Evolutionary conservation across 352 stramenopile species (phyloP).

Genomic region (Pythium utonaiense): DNA sequence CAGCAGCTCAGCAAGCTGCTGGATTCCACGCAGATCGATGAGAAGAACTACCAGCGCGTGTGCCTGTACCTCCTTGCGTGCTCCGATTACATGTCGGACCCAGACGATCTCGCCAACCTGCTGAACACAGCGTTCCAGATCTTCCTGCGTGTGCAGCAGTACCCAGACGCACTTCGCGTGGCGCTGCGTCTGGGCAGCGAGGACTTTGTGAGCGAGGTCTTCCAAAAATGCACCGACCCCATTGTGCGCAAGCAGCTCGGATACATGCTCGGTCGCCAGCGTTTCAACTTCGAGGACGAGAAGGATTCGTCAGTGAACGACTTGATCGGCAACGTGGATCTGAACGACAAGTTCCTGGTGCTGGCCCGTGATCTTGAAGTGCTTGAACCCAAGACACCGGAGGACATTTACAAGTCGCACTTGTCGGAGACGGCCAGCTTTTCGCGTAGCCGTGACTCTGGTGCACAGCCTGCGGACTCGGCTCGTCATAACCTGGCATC

Average conservation of each 20-base stretch:
- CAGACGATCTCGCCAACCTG: slow-evolving; percentile 94
- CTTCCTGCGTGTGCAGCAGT: slow-evolving; percentile 93
- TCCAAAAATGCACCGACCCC: slow-evolving; percentile 68
- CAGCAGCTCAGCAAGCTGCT: slow-evolving; percentile 95
- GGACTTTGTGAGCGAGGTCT: slow-evolving; percentile 69
- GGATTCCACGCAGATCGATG: slow-evolving; percentile 92
- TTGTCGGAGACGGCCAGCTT: slow-evolving; percentile 93
- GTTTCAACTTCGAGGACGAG: slow-evolving; percentile 94
- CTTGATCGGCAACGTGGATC: slow-evolving; percentile 96
- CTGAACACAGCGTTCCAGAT: slow-evolving; percentile 93
- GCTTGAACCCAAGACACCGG: slow-evolving; percentile 94
- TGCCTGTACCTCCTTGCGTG: slow-evolving; percentile 98
- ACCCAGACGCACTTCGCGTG: slow-evolving; percentile 96
- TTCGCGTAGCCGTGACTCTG: slow-evolving; percentile 61
- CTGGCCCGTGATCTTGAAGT: slow-evolving; percentile 97
- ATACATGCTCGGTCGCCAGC: slow-evolving; percentile 94
- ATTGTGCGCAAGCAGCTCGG: slow-evolving; percentile 90
- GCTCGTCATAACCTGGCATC: slow-evolving; percentile 98
- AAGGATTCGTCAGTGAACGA: slow-evolving; percentile 89
- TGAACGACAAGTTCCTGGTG: slow-evolving; percentile 96
- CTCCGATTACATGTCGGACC: slow-evolving; percentile 98
- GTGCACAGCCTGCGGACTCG: slow-evolving; percentile 90
- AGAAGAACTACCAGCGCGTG: slow-evolving; percentile 98
- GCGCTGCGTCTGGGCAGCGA: slow-evolving; percentile 91
- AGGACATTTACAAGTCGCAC: slow-evolving; percentile 99